Evolutionary conservation across 2,329 filamentous ascomycete genomes (phyloP), one percentile per base, ranked within the genome.

Genomic region (Aschersonia sp.): DNA sequence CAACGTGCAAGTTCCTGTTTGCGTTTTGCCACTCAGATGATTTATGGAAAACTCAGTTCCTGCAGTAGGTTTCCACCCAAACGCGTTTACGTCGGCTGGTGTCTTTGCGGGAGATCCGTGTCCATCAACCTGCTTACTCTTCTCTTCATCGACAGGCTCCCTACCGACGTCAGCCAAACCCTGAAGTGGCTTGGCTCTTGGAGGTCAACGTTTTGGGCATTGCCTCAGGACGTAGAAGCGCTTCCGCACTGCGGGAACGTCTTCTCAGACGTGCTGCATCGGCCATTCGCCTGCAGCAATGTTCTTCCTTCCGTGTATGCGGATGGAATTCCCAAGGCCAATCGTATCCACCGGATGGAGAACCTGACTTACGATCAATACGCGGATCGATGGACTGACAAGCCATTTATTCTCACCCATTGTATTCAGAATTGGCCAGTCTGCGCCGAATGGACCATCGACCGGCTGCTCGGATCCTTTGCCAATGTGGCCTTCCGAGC

Each of bases 221-320:
- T 86, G 11, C 61, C 70, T 1, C 51, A 58, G 22, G 62, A 65
- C 11, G 67, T 72, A 49, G 70, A 76, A 44, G 72, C 78, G 39
- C 69, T 65, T 10, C 68, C 94, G 37, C 74, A 84, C 55, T 95
- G 89, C 65, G 74, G 74, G 46, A 78, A 81, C 56, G 79, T 97
- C 46, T 97, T 86, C 63, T 95, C 90, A 11, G 90, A 98, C 64
- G 81, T 85, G 6, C 73, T 97, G 30, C 87, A 95, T 63, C 79
- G 89, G 8, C 90, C 90, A 0, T 97, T 94, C 62, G 83, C 86
- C 54, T 97, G 90, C 67, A 84, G 87, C 43, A 79, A 94, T 59
- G 80, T 88, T 31, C 65, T 75, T 2, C 66, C 94, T 41, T 62
- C 68, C 6, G 75, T 77, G 2, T 95, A 83, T 61, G 74, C 79